Percentiles rank a stretch among this genome's conserved stretches.
Evolutionary conservation across 2,329 filamentous ascomycete species (phyloP).

Genomic region (Colletotrichum cordylinicola): DNA sequence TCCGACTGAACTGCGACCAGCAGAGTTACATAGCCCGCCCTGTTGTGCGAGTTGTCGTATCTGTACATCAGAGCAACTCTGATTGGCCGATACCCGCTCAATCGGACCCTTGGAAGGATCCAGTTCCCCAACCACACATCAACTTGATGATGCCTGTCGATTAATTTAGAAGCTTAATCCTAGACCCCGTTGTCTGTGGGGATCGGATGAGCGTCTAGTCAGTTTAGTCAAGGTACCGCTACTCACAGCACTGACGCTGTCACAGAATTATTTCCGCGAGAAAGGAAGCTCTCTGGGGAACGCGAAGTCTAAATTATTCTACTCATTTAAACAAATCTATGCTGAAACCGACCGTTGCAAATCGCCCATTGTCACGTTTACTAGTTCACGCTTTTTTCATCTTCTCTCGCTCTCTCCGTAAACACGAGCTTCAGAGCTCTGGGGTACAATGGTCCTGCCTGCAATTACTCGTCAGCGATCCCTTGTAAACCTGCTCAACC

Average conservation of each 20-base stretch:
- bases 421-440: constrained; percentile 11
- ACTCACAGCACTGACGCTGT: not conserved
- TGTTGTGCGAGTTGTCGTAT: not conserved
- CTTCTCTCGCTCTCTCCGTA: not conserved
- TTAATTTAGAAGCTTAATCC: constrained; percentile 16
- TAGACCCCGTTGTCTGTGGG: not conserved
- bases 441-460: constrained; percentile 18
- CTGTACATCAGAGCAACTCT: not conserved
- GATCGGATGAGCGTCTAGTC: not conserved
- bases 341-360: not conserved
- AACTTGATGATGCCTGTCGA: not conserved
- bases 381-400: not conserved
- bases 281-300: not conserved
- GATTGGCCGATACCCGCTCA: not conserved
- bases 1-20: not conserved
- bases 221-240: not conserved
- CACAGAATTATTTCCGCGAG: not conserved
- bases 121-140: not conserved
- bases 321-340: constrained; percentile 1
- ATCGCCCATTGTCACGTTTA: not conserved
- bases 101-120: not conserved
- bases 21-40: not conserved
- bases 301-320: not conserved
- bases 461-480: not conserved
- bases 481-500: not conserved